Conservation (phyloP, 2,329 filamentous ascomycete species). For the Fusarium devonianum region DNA sequence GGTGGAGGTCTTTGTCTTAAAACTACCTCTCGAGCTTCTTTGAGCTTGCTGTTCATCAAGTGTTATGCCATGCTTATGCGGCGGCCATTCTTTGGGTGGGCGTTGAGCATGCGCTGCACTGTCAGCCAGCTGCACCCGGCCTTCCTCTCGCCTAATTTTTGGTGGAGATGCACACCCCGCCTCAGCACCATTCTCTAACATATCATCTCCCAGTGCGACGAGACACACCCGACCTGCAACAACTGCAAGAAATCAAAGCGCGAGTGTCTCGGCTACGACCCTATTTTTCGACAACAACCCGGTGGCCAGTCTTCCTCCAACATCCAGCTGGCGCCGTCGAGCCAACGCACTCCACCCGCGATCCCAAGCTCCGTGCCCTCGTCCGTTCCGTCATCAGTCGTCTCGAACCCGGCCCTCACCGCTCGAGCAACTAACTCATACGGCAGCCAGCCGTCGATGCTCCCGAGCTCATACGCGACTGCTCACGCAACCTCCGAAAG, state of each 20-base stretch:
- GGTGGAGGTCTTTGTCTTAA: constrained; percentile 7
- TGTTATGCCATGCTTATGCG: constrained; percentile 11
- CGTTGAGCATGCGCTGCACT: constrained; percentile 11
- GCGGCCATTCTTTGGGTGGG: constrained; percentile 10
- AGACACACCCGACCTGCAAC: constrained; percentile 89
- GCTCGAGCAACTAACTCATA: constrained; percentile 51
- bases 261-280: constrained; percentile 86
- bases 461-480: constrained; percentile 53
- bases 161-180: constrained; percentile 34
- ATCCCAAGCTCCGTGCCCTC: constrained; percentile 39
- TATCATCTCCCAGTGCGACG: constrained; percentile 74
- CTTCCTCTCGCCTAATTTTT: constrained; percentile 16
- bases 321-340: constrained; percentile 46
- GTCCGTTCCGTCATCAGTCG: constrained; percentile 35
- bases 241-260: constrained; percentile 90
- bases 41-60: constrained; percentile 29
- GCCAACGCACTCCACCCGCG: constrained; percentile 46
- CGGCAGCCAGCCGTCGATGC: constrained; percentile 54
- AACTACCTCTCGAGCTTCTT: constrained; percentile 14
- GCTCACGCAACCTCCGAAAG: constrained; percentile 44
- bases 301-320: constrained; percentile 76
- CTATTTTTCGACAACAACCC: constrained; percentile 80
- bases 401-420: constrained; percentile 36
- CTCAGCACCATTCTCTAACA: constrained; percentile 38
- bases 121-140: constrained; percentile 21